Percentiles rank a stretch among this genome's conserved stretches.
phyloP scores from a whole-genome alignment of 1,284 basidiomycete species.

The Ganoderma resinaceum region DNA sequence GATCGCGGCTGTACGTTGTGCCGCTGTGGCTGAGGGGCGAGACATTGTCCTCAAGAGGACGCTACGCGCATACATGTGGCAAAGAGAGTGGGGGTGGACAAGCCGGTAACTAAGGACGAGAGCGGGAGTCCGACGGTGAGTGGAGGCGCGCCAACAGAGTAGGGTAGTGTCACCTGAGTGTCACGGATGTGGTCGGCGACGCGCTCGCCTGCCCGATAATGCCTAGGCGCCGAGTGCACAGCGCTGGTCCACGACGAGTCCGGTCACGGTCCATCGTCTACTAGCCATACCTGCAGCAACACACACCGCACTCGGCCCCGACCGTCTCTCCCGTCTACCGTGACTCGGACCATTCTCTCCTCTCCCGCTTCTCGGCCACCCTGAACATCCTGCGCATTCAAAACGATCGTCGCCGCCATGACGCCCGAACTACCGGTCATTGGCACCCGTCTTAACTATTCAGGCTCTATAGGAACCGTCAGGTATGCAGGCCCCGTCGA shows the following conservation, averaged over 20 bases:
- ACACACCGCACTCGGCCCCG: too few relatives aligned
- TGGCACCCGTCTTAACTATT: conserved; percentile 60
- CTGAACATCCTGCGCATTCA: not conserved
- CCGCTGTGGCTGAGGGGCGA: conserved; percentile 44
- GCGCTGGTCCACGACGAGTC: not conserved
- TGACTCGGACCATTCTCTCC: not conserved
- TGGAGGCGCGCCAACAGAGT: not conserved
- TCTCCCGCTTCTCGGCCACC: not conserved
- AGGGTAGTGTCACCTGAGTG: not conserved
- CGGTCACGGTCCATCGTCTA: not conserved
- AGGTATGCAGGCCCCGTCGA: conserved; percentile 75
- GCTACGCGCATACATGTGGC: conserved; percentile 31
- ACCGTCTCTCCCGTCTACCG: not conserved
- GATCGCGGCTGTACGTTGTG: conserved; percentile 61
- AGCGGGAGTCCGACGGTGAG: conserved; percentile 17
- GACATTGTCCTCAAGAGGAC: conserved; percentile 52
- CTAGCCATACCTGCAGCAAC: too few relatives aligned
- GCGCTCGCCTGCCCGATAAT: not conserved
- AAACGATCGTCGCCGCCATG: conserved; percentile 9
- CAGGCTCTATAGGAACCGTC: conserved; percentile 69
- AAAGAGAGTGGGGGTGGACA: not conserved
- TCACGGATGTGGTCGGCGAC: not conserved
- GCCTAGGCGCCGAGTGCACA: not conserved
- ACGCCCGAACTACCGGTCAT: conserved; percentile 37
- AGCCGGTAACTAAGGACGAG: conserved; percentile 5